Percentiles rank a stretch among this genome's conserved stretches.
Conservation (phyloP, 2,329 filamentous ascomycete species). For the Aspergillus glaucus region DNA sequence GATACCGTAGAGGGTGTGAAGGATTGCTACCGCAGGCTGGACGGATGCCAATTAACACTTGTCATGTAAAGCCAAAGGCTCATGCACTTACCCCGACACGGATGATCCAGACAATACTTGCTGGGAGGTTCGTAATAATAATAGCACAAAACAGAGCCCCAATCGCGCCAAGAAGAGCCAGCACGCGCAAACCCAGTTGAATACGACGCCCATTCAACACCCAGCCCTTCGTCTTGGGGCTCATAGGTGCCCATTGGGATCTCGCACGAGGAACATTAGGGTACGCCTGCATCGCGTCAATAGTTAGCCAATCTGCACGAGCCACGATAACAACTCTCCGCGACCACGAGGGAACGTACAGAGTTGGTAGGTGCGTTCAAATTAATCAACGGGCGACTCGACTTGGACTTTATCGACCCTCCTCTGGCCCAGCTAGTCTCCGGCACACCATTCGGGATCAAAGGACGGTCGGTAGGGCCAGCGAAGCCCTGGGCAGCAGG, state of each 20-base stretch:
- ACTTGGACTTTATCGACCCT: constrained; percentile 55
- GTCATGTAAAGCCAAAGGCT: neutral
- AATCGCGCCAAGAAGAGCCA: constrained; percentile 62
- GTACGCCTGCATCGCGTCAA: constrained; percentile 24
- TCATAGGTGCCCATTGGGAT: constrained; percentile 60
- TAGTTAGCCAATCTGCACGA: neutral
- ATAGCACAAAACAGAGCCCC: constrained; percentile 72
- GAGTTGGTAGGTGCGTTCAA: constrained; percentile 81
- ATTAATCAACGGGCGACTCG: constrained; percentile 67
- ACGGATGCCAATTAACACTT: neutral
- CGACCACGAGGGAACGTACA: constrained; percentile 42
- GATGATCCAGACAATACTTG: constrained; percentile 65
- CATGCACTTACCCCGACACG: constrained; percentile 60
- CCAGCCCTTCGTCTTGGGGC: constrained; percentile 60
- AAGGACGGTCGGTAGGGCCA: constrained; percentile 49
- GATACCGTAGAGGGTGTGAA: constrained; percentile 69
- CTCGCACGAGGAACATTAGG: constrained; percentile 56
- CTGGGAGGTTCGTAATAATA: constrained; percentile 62
- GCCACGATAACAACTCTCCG: constrained; percentile 1
- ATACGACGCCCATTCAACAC: constrained; percentile 63
- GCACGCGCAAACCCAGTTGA: constrained; percentile 62
- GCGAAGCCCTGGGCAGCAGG: constrained; percentile 49
- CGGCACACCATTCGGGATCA: constrained; percentile 82
- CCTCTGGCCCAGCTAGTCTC: constrained; percentile 64
- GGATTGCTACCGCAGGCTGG: constrained; percentile 67